Evolutionary conservation across 192 early-diverging fungal species (phyloP), one percentile per base, ranked within the genome.

Genomic region (Backusella sp.): DNA sequence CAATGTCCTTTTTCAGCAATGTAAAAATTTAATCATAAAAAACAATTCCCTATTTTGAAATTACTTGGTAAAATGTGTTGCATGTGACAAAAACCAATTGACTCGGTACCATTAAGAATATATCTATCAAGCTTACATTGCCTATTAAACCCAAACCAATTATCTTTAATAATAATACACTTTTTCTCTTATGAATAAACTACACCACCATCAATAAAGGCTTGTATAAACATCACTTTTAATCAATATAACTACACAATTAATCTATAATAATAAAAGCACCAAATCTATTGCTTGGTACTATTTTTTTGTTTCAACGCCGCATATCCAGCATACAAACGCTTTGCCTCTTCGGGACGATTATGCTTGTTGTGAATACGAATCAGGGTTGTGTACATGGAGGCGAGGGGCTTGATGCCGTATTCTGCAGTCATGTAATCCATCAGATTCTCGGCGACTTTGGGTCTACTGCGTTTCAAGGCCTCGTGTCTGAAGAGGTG

Each of bases 401-500:
- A 76, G 36, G 53, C 35, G 4, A 83, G 36, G 14, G 82, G 82
- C 36, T 6, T 19, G 17, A 79, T 32, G 44, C 73, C 44, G 37
- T 79, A 83, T 11, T 73, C 56, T 0, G 35, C 6, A 6, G 73
- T 41, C 82, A 83, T 83, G 12, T 78, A 42, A 2, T 83, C 69
- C 68, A 83, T 65, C 14, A 83, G 21, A 14, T 53, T 14, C 26
- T 83, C 70, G 4, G 78, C 80, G 11, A 44, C 67, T 30, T 68
- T 72, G 19, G 73, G 72, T 62, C 76, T 68, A 17, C 35, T 32
- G 21, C 68, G 62, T 39, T 77, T 79, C 17, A 77, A 56, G 1
- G 82, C 82, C 59, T 83, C 78, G 21, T 78, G 79, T 53, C 74
- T 67, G 68, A 83, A 74, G 2, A 83, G 41, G 46, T 80, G 66